A percentile compares a stretch with the other conserved stretches of the same genome.
phyloP scores from a whole-genome alignment of 805 yeast species.

The Ogataea ramenticola region DNA sequence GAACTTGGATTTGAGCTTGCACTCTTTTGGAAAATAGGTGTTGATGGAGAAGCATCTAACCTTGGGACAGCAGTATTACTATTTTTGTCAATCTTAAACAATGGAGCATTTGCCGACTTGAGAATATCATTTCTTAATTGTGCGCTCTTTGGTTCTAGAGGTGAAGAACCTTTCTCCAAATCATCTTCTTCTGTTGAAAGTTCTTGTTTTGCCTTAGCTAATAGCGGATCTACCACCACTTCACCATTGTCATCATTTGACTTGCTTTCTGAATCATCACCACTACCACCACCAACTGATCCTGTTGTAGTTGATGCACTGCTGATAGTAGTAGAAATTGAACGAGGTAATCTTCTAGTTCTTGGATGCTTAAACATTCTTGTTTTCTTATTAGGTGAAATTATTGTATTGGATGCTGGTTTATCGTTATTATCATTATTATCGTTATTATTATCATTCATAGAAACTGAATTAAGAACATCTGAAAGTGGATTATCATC shows the following conservation, averaged over 20 bases:
- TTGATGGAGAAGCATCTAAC: neutral
- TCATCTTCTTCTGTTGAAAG: neutral
- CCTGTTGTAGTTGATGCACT: neutral
- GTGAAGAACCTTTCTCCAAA: too few relatives aligned
- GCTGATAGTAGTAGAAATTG: neutral
- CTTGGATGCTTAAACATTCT: slow-evolving; percentile 43
- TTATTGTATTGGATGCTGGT: slow-evolving; percentile 10
- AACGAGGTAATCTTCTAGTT: slow-evolving; percentile 25
- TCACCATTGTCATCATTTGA: slow-evolving; percentile 1
- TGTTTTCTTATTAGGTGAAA: slow-evolving; percentile 33
- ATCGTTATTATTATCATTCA: slow-evolving; percentile 2
- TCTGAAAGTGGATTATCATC: slow-evolving; percentile 16
- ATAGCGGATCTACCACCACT: slow-evolving; percentile 22
- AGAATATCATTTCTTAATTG: neutral
- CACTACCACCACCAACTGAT: too few relatives aligned
- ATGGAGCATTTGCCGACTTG: slow-evolving; percentile 45
- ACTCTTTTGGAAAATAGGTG: slow-evolving; percentile 1
- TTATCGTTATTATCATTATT: slow-evolving; percentile 5
- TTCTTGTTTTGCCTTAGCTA: slow-evolving; percentile 1
- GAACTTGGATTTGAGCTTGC: slow-evolving; percentile 1
- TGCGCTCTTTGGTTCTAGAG: neutral
- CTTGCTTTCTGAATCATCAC: neutral
- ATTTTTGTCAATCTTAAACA: slow-evolving; percentile 38
- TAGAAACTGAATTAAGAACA: slow-evolving; percentile 8
- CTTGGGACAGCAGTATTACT: slow-evolving; percentile 5